phyloP scores from a whole-genome alignment of 1,139 yeast species.

The Nakaseomyces nivariensis region DNA sequence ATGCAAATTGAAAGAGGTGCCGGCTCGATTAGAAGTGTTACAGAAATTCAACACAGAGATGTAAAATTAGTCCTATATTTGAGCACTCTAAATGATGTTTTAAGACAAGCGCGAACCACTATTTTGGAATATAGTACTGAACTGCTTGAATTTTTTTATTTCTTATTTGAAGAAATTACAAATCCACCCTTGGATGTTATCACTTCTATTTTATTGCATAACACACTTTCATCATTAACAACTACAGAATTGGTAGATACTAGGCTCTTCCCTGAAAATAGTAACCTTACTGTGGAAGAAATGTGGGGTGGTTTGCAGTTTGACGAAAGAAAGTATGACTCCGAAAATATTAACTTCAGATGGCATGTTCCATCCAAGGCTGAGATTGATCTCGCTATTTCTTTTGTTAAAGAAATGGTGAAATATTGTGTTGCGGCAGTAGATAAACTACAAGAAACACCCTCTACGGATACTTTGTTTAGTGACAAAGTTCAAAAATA shows the following conservation, averaged over 20 bases:
- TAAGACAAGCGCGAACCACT: constrained; percentile 55
- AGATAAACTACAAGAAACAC: constrained; percentile 31
- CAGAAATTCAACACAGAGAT: constrained; percentile 67
- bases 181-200: constrained; percentile 50
- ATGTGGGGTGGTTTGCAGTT: constrained; percentile 73
- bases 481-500: constrained; percentile 46
- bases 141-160: constrained; percentile 41
- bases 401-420: constrained; percentile 36
- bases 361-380: constrained; percentile 66
- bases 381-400: constrained; percentile 55
- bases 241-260: constrained; percentile 48
- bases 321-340: constrained; percentile 34
- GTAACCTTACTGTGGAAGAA: constrained; percentile 32
- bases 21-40: constrained; percentile 61
- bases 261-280: constrained; percentile 40
- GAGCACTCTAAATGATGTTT: constrained; percentile 57
- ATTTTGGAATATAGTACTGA: constrained; percentile 40
- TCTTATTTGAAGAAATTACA: constrained; percentile 46
- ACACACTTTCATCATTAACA: constrained; percentile 55
- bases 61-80: constrained; percentile 67
- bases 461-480: constrained; percentile 17
- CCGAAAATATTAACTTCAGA: constrained; percentile 42
- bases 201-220: constrained; percentile 49
- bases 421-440: constrained; percentile 37
- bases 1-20: constrained; percentile 80